Percentiles rank a stretch among this genome's conserved stretches.
Conservation (phyloP, 768 basidiomycete genomes). For the Boletus subcaerulescens region DNA sequence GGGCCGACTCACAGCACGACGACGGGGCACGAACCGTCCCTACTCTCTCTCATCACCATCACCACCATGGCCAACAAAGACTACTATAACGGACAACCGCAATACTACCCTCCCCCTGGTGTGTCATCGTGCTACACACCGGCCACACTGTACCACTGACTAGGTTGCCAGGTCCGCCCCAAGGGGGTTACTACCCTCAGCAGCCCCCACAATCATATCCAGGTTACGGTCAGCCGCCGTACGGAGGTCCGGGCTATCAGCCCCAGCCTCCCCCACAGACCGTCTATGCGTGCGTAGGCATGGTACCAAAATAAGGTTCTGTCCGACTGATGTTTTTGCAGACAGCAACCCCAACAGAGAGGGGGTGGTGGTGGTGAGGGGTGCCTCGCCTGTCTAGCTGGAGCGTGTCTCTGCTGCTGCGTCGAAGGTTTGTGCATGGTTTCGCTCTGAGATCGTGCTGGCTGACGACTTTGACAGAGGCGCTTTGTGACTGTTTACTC, state of each 20-base stretch:
- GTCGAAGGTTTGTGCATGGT: constrained; percentile 40
- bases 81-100: constrained; percentile 57
- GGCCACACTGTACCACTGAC: constrained; percentile 2
- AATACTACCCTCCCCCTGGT: constrained; percentile 59
- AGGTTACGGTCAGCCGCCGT: constrained; percentile 33
- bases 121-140: constrained; percentile 7
- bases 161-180: constrained; percentile 50
- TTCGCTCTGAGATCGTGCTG: constrained; percentile 26
- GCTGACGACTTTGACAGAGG: constrained; percentile 42
- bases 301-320: background rate
- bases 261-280: constrained; percentile 77
- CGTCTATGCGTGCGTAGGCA: constrained; percentile 66
- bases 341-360: constrained; percentile 41
- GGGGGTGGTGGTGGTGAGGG: constrained; percentile 32
- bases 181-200: constrained; percentile 71
- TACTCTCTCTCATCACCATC: constrained; percentile 16
- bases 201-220: constrained; percentile 73
- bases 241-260: constrained; percentile 37
- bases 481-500: constrained; percentile 70
- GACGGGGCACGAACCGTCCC: constrained; percentile 8
- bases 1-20: constrained; percentile 12
- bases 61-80: constrained; percentile 67
- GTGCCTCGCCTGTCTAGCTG: constrained; percentile 48
- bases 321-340: constrained; percentile 15
- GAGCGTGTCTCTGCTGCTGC: constrained; percentile 48